Base-by-base conservation (phyloP, 2,329 filamentous ascomycete species). In the Teratosphaeria nubilosa region DNA sequence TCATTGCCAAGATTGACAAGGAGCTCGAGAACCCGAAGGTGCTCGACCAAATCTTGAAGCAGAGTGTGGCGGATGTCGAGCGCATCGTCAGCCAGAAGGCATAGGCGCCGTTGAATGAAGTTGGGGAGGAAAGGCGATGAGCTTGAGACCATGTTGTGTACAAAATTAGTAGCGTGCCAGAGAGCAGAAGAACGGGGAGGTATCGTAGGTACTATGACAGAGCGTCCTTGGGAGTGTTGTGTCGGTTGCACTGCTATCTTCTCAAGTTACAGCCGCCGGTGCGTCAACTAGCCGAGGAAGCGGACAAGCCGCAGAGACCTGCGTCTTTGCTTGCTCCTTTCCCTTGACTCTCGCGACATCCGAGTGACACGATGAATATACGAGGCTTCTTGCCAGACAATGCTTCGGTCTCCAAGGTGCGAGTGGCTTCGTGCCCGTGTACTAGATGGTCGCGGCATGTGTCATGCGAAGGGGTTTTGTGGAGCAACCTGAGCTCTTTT, bases 1-100 rank as follows among this genome's bases (percentile, higher is more conserved):
- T 99, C 77, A 97, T 99, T 72, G 85, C 88, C 82, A 99, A 96
- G 86, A 94, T 97, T 74, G 87, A 89, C 78, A 97, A 97, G 86
- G 92, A 97, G 83, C 86, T 99, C 60, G 90, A 96, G 84, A 96
- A 88, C 84, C 94, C 95, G 76, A 97, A 91, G 85, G 83, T 87
- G 66, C 86, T 99, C 70, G 90, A 96, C 83, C 91, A 96, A 81
- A 96, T 99, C 72, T 86, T 99, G 69, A 88, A 94, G 80, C 94
- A 99, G 84, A 96, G 91, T 76, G 84, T 99, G 72, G 79, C 87
- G 65, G 94, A 99, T 77, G 86, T 99, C 74, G 94, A 99, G 86
- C 92, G 91, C 20, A 63, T 63, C 30, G 56, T 63, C 20, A 22
- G 31, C 16, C 59, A 63, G 56, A 63, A 63, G 61, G 48, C 59